Evolutionary conservation across 495 filamentous ascomycete species (phyloP).

Genomic region (Monascus purpureus): DNA sequence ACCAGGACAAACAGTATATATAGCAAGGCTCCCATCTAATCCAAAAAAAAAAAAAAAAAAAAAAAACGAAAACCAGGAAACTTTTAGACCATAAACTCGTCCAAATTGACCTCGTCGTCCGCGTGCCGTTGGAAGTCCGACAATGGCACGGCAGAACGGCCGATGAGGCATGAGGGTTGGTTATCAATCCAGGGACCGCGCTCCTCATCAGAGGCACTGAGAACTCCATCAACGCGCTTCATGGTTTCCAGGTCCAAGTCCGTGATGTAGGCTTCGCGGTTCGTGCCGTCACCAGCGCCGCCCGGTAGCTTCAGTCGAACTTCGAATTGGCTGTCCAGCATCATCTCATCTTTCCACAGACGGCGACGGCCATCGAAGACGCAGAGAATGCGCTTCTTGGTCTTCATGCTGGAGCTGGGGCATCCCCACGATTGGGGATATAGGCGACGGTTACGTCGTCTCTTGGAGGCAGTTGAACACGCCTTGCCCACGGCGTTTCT

Average conservation of each 20-base stretch:
- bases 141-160: conserved; percentile 21
- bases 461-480: conserved; percentile 43
- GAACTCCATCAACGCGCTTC: conserved; percentile 71
- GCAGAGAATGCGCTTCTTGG: conserved; percentile 89
- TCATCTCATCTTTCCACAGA: conserved; percentile 98
- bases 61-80: conserved; percentile 2
- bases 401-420: conserved; percentile 79
- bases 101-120: conserved; percentile 24
- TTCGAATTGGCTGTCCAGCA: conserved; percentile 90
- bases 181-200: conserved; percentile 63
- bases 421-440: conserved; percentile 91
- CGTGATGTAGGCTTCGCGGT: conserved; percentile 59
- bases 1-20: too few species aligned
- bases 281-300: conserved; percentile 43
- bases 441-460: conserved; percentile 75
- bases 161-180: conserved; percentile 21
- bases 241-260: conserved; percentile 88
- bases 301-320: conserved; percentile 67
- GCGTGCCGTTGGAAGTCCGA: conserved; percentile 18
- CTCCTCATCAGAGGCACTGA: conserved; percentile 62
- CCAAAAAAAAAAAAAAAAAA: conserved; percentile 4
- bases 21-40: neutral
- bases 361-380: conserved; percentile 83
- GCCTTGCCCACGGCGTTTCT: conserved; percentile 18
- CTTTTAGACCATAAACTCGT: conserved; percentile 26